Base-by-base conservation (phyloP, 1,139 yeast species). In the Lodderomyces orthopsilosis region DNA sequence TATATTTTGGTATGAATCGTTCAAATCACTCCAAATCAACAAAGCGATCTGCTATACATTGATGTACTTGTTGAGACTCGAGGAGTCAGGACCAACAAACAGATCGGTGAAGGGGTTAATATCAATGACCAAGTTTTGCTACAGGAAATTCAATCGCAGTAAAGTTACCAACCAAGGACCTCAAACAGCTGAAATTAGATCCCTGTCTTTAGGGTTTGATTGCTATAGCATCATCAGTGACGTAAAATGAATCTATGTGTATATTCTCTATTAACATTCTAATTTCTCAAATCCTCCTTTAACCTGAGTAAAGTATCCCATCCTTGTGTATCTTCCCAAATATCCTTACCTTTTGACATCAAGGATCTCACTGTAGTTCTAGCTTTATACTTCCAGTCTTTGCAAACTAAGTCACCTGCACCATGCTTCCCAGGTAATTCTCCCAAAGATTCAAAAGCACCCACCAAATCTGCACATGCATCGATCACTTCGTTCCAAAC, bases 381-480 rank as follows among this genome's bases (percentile, higher is more conserved):
- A 2, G 95, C 83, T 60, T 90, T 90, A 65, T 85, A 88, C 56
- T 79, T 85, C 98, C 98, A 91, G 58, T 90, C 96, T 54, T 83
- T 79, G 61, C 96, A 90, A 5, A 93, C 96, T 13, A 85, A 57
- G 54, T 86, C 90, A 1, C 84, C 96, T 2, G 89, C 90, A 22
- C 85, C 87, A 53, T 84, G 80, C 54, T 86, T 85, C 3, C 98
- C 98, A 15, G 90, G 91, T 54, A 80, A 65, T 45, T 86, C 95
- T 10, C 98, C 98, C 34, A 87, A 74, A 5, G 88, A 84, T 55
- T 84, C 91, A 60, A 91, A 93, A 0, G 96, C 95, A 38, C 94
- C 89, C 2, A 86, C 83, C 47, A 93, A 70, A 48, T 91, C 96
- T 27, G 70, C 65, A 57, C 96, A 86, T 1, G 86, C 78, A 30